Evolutionary conservation across 495 filamentous ascomycete genomes (phyloP).

Genomic region (Copromyces sp.): DNA sequence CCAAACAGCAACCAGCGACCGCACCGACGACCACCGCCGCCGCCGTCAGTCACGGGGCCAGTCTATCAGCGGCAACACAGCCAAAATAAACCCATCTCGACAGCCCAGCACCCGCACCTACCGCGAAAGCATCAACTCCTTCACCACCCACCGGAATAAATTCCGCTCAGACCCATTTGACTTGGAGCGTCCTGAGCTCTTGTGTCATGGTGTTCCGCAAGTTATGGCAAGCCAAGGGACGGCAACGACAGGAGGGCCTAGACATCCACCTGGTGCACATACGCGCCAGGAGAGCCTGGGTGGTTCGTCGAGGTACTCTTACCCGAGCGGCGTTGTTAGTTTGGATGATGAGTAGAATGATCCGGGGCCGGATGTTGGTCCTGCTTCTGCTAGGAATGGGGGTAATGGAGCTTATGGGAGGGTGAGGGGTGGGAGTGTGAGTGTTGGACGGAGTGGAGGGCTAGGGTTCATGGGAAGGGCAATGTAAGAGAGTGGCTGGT

Average conservation of each 20-base stretch:
- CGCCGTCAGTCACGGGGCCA: constrained; percentile 34
- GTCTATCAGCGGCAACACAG: constrained; percentile 22
- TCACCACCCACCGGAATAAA: constrained; percentile 32
- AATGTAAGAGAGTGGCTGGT: background rate
- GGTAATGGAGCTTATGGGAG: background rate
- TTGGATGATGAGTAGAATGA: constrained; percentile 37
- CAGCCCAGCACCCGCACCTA: constrained; percentile 18
- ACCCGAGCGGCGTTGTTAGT: constrained; percentile 35
- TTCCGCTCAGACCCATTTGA: constrained; percentile 60
- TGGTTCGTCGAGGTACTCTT: constrained; percentile 25
- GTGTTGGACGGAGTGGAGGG: background rate
- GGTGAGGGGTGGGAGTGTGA: background rate
- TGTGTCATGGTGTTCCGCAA: constrained; percentile 12
- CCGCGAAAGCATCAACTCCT: constrained; percentile 25
- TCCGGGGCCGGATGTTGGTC: constrained; percentile 42
- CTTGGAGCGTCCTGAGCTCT: constrained; percentile 44
- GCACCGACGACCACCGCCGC: constrained; percentile 19
- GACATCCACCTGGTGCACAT: constrained; percentile 3
- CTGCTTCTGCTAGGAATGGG: constrained; percentile 10
- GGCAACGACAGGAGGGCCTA: constrained; percentile 4
- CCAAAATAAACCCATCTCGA: constrained; percentile 2
- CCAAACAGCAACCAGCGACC: constrained; percentile 6
- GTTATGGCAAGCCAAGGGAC: background rate
- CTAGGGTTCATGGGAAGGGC: background rate
- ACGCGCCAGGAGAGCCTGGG: background rate